These are phyloP conservation scores for Tuber microsphaerosporum DNA, from an alignment of 495 filamentous ascomycete genomes.

Conservation along the genomic window DNA sequence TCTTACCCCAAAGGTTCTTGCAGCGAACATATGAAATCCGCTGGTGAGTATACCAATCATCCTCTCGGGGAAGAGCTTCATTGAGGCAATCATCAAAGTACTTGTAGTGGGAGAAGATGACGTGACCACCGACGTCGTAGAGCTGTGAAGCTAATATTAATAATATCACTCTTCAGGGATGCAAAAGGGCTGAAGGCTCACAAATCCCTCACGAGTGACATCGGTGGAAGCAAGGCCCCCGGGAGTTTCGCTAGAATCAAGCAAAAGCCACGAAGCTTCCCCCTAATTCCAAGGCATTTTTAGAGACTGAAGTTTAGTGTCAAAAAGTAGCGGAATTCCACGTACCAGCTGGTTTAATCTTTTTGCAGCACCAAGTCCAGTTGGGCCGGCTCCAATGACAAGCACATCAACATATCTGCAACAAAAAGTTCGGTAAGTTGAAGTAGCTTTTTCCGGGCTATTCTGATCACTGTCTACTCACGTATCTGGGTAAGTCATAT, in stretches of 20 bases:
- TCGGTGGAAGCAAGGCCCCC: constrained; percentile 97
- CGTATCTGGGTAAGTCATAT: constrained; percentile 43
- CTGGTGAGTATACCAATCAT: constrained; percentile 96
- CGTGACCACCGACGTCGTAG: constrained; percentile 98
- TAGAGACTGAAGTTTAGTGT: constrained; percentile 20
- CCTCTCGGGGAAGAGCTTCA: constrained; percentile 84
- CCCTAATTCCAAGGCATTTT: constrained; percentile 39
- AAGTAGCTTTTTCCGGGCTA: constrained; percentile 3
- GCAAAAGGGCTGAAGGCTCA: constrained; percentile 52
- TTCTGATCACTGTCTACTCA: constrained; percentile 16
- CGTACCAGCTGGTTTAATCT: constrained; percentile 90
- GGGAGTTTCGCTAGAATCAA: constrained; percentile 86
- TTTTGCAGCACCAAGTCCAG: constrained; percentile 94
- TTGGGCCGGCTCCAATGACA: constrained; percentile 96
- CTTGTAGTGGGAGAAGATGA: constrained; percentile 99
- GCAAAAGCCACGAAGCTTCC: constrained; percentile 74
- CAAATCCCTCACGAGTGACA: constrained; percentile 91
- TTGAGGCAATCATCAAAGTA: constrained; percentile 99
- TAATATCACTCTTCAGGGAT: not conserved
- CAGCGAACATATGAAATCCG: constrained; percentile 98
- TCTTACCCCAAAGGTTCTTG: constrained; percentile 68
- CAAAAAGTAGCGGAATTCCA: constrained; percentile 29
- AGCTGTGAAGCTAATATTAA: constrained; percentile 52
- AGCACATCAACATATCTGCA: constrained; percentile 87
- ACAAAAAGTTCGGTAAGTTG: constrained; percentile 7